Base-by-base conservation (phyloP, 106 monocot genomes). In the Gastrodia elata region DNA sequence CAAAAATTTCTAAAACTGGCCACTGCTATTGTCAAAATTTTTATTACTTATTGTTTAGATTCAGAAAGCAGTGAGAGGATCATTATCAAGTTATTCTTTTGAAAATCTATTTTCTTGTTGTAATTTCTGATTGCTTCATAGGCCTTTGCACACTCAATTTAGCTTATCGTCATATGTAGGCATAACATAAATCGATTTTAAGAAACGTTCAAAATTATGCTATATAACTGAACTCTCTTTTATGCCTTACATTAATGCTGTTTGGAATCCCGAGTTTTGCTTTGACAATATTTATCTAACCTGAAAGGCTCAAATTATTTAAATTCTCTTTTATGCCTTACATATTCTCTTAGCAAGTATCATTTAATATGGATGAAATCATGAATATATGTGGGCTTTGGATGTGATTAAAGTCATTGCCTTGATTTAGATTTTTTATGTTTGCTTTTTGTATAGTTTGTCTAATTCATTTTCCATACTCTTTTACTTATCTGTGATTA, bases 381-480 rank as follows among this genome's bases (percentile, higher is more conserved):
- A 61, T 61, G 61, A 32, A 61, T 61, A 10, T 32, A 61, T 61
- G 7, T 61, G 11, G 30, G 28, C 2, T 30, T 61, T 10, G 14
- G 10, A 13, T 61, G 8, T 7, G 27, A 13, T 61, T 61, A 13
- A 1, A 32, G 3, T 61, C 13, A 61, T 2, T 61, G 4, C 4
- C 61, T 30, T 32, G 14, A 30, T 61, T 61, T 9, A 61, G 32
- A 64, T 28, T 20, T 74, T 35, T 24, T 4, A 58, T 7, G 16
- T 70, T 32, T 42, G 4, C 14, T 32, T 61, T 61, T 61, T 61
- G 32, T 14, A 30, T 27, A 9, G 59, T 10, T 28, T 28, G 59
- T 59, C 27, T 59, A 59, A 59, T 59, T 59, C 28, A 59, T 28
- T 40, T 49, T 65, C 30, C 27, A 33, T 82, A 4, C 52, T 71